Conservation (phyloP, 202 grass and related monocot species). For the Eragrostis tef region DNA sequence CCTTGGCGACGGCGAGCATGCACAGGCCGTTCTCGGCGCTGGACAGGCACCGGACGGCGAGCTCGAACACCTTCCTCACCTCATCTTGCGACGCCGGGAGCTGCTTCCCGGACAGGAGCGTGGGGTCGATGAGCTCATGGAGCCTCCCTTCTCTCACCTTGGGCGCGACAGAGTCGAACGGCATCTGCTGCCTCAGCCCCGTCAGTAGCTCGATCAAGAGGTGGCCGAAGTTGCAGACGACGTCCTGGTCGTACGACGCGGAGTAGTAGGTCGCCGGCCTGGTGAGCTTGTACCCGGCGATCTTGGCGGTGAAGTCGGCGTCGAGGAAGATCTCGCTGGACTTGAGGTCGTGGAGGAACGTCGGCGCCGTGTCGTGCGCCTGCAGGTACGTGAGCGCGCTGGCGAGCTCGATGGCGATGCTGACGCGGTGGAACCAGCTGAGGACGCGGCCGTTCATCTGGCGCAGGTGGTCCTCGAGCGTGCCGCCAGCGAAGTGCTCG, state of each 20-base stretch:
- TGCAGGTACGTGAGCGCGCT: conserved; percentile 78
- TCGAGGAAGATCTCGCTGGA: conserved; percentile 74
- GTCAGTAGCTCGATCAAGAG: conserved; percentile 76
- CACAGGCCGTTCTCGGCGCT: conserved; percentile 56
- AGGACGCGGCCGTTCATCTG: conserved; percentile 54
- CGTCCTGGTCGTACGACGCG: conserved; percentile 47
- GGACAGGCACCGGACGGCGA: conserved; percentile 71
- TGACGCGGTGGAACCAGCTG: conserved; percentile 76
- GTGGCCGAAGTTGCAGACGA: conserved; percentile 72
- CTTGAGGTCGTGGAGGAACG: conserved; percentile 70
- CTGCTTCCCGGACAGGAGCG: conserved; percentile 68
- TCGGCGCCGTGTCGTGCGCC: conserved; percentile 54
- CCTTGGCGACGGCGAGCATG: conserved; percentile 66
- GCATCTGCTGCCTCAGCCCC: conserved; percentile 59
- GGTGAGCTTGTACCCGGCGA: conserved; percentile 75
- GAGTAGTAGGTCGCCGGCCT: conserved; percentile 46
- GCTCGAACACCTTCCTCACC: conserved; percentile 67
- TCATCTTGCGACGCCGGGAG: conserved; percentile 63
- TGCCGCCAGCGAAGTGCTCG: conserved; percentile 71
- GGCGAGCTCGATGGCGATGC: conserved; percentile 76
- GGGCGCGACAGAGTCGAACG: conserved; percentile 62
- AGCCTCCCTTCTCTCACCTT: conserved; percentile 66
- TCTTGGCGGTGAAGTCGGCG: conserved; percentile 64
- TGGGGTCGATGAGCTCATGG: conserved; percentile 79
- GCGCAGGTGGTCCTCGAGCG: conserved; percentile 75